A percentile compares a stretch with the other conserved stretches of the same genome.
Evolutionary conservation across 1,284 basidiomycete genomes (phyloP).

Genomic region (Sporisorium reilianum): DNA sequence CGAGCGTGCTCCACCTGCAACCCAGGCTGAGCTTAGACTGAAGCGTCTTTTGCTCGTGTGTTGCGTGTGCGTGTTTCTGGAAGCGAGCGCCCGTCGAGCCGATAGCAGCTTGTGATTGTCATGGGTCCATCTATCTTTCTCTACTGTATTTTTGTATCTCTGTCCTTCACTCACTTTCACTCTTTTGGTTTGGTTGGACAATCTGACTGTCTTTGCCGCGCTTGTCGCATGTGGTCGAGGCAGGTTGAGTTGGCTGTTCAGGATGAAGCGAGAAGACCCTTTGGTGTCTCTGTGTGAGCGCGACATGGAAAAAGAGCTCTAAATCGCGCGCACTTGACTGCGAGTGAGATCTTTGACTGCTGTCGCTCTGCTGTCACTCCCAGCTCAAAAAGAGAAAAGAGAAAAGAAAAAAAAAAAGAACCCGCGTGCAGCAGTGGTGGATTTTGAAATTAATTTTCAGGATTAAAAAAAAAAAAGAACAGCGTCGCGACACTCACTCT

Average conservation of each 20-base stretch:
- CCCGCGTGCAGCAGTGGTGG: no score
- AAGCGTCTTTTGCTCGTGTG: not conserved
- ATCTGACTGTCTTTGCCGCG: not conserved
- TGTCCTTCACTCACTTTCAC: no score
- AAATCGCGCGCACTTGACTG: no score
- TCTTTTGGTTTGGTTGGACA: constrained; percentile 6
- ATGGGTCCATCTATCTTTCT: constrained; percentile 21
- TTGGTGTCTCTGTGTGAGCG: no score
- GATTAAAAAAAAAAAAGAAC: not conserved
- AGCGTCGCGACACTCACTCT: not conserved
- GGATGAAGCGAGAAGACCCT: no score
- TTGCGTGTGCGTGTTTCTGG: not conserved
- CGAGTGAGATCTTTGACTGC: no score
- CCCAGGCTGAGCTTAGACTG: constrained; percentile 51
- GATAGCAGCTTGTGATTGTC: constrained; percentile 8
- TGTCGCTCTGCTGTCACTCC: no score
- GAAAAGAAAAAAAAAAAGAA: no score
- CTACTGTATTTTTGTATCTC: constrained; percentile 24
- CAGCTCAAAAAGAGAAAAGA: no score
- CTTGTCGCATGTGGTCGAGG: not conserved
- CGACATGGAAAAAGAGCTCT: no score
- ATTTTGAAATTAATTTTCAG: not conserved
- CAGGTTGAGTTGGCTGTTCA: not conserved
- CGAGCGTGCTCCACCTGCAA: constrained; percentile 50
- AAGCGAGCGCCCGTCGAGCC: no score